Evolutionary conservation across 192 early-diverging fungal species (phyloP).

Genomic region (Podila minutissima): DNA sequence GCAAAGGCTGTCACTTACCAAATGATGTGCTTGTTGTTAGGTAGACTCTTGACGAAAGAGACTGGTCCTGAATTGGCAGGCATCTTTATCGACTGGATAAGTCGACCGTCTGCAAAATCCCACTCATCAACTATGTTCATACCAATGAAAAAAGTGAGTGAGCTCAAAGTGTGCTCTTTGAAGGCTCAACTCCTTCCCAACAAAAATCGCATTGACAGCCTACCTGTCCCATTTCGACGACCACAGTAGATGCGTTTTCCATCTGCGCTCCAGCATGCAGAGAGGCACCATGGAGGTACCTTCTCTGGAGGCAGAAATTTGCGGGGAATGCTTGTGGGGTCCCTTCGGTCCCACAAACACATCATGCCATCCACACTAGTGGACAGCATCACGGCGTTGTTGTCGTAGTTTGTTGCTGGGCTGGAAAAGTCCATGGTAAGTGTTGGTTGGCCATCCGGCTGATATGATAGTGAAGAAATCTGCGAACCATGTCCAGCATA

Average conservation of each 20-base stretch:
- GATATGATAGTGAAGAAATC: slow-evolving; percentile 79
- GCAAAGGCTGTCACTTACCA: slow-evolving; percentile 64
- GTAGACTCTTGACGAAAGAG: slow-evolving; percentile 75
- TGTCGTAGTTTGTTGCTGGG: slow-evolving; percentile 28
- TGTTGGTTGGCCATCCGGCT: slow-evolving; percentile 58
- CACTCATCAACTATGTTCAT: slow-evolving; percentile 83
- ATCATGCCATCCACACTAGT: slow-evolving; percentile 81
- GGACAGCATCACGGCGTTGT: slow-evolving; percentile 67
- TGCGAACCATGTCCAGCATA: slow-evolving; percentile 86
- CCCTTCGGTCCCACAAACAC: slow-evolving; percentile 80
- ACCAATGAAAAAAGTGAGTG: neutral
- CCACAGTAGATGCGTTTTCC: slow-evolving; percentile 86
- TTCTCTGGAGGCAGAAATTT: slow-evolving; percentile 62
- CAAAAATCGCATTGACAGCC: neutral
- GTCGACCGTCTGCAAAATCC: slow-evolving; percentile 72
- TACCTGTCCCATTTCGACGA: slow-evolving; percentile 86
- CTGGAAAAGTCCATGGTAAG: slow-evolving; percentile 27
- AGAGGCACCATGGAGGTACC: slow-evolving; percentile 80
- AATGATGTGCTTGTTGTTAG: slow-evolving; percentile 83
- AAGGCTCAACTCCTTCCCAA: neutral
- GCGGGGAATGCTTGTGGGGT: slow-evolving; percentile 59
- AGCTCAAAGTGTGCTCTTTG: no score
- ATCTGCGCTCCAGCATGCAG: slow-evolving; percentile 87
- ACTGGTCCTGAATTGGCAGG: slow-evolving; percentile 92
- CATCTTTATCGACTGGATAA: slow-evolving; percentile 80